Evolutionary conservation across 768 basidiomycete genomes (phyloP).

Genomic region (Russula ochroleuca): DNA sequence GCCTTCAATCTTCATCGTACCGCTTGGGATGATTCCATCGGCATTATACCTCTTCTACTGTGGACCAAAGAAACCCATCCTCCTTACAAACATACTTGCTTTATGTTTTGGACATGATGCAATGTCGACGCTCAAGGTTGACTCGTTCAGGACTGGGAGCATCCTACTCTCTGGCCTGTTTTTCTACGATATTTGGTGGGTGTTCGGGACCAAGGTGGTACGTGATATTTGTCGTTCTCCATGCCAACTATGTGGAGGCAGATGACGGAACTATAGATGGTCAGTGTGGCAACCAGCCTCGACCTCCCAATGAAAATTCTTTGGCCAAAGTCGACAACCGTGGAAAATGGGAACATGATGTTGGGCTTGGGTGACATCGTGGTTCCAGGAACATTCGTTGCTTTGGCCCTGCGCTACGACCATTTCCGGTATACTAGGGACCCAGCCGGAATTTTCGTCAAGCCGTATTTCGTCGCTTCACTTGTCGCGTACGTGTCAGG

Average conservation of each 20-base stretch:
- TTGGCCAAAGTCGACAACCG: conserved; percentile 65
- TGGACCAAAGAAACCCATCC: conserved; percentile 50
- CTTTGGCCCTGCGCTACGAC: conserved; percentile 86
- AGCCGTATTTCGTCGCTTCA: conserved; percentile 72
- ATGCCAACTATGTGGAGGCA: neutral
- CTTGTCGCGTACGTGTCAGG: conserved; percentile 71
- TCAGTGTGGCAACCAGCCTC: conserved; percentile 82
- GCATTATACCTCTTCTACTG: conserved; percentile 50
- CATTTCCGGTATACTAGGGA: conserved; percentile 41
- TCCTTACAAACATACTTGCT: conserved; percentile 70
- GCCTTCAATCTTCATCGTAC: conserved; percentile 53
- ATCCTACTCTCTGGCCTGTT: conserved; percentile 82
- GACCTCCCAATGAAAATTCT: conserved; percentile 93
- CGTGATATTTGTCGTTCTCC: conserved; percentile 33
- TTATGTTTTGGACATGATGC: conserved; percentile 81
- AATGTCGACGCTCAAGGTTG: conserved; percentile 72
- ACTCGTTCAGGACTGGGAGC: conserved; percentile 84
- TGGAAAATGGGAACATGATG: conserved; percentile 69
- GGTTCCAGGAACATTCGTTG: conserved; percentile 64
- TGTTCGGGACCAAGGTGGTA: conserved; percentile 83
- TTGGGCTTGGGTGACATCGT: conserved; percentile 90
- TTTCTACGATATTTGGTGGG: conserved; percentile 94
- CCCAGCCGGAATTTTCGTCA: conserved; percentile 41
- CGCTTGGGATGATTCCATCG: conserved; percentile 59
- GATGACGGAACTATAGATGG: conserved; percentile 58